phyloP scores from a whole-genome alignment of 2,329 filamentous ascomycete species.

The Chrysoporthe deuterocubensis region DNA sequence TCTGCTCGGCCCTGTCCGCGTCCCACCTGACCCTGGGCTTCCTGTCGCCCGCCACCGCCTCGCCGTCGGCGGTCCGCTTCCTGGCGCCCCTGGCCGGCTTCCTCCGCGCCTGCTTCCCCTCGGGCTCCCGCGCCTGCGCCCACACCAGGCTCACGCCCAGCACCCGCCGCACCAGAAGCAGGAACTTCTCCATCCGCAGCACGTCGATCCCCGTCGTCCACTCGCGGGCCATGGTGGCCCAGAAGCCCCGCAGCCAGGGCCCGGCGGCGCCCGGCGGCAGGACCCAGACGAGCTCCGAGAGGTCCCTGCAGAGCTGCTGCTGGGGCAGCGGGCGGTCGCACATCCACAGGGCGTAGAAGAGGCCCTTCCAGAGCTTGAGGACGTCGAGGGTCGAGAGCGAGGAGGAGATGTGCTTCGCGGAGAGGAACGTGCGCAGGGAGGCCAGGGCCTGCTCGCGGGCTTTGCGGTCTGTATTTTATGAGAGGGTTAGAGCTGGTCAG shows the following conservation, averaged over 20 bases:
- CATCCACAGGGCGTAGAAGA: slow-evolving; percentile 95
- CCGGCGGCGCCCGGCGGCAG: slow-evolving; percentile 53
- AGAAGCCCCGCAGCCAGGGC: slow-evolving; percentile 67
- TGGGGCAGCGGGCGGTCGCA: slow-evolving; percentile 87
- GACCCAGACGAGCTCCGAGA: slow-evolving; percentile 70
- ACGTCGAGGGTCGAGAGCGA: slow-evolving; percentile 71
- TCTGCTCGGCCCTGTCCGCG: slow-evolving; percentile 33
- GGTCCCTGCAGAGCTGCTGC: slow-evolving; percentile 78
- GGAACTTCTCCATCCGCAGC: slow-evolving; percentile 87
- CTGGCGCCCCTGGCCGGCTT: slow-evolving; percentile 36
- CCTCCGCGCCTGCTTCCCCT: slow-evolving; percentile 41
- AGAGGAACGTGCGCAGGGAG: slow-evolving; percentile 79
- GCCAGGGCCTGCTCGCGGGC: slow-evolving; percentile 76
- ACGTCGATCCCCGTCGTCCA: slow-evolving; percentile 71
- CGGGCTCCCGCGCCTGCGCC: slow-evolving; percentile 37
- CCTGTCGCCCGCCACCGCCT: slow-evolving; percentile 7
- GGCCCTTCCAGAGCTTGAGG: slow-evolving; percentile 90
- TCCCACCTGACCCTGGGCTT: slow-evolving; percentile 29
- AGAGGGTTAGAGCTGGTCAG: background rate
- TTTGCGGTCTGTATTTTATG: slow-evolving; percentile 65
- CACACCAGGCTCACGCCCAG: slow-evolving; percentile 70
- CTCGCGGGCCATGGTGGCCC: slow-evolving; percentile 70
- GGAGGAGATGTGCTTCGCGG: slow-evolving; percentile 53
- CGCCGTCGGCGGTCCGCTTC: slow-evolving; percentile 11
- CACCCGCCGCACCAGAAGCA: slow-evolving; percentile 80